Percentiles rank a stretch among this genome's conserved stretches.
These are phyloP conservation scores for Geosmithia putterillii DNA, from an alignment of 2,329 filamentous ascomycete species.

Conservation along the genomic window DNA sequence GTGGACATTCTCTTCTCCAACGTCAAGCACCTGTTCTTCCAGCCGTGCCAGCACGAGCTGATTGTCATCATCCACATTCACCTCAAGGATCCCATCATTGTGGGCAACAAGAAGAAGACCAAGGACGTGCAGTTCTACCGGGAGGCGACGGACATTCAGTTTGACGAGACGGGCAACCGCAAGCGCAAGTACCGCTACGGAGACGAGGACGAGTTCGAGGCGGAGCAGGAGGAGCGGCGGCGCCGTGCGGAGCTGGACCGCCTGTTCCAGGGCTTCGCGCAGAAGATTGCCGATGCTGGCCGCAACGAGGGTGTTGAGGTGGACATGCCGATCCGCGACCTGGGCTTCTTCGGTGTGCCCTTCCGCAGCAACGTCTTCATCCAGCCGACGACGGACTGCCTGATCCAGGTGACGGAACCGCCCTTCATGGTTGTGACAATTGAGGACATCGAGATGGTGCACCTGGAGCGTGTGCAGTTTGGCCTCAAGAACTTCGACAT, in stretches of 20 bases:
- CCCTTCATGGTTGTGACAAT: conserved; percentile 94
- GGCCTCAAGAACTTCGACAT: conserved; percentile 98
- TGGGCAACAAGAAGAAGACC: conserved; percentile 95
- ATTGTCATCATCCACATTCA: conserved; percentile 98
- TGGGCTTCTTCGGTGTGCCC: conserved; percentile 93
- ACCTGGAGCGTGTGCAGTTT: conserved; percentile 91
- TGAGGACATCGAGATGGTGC: conserved; percentile 90
- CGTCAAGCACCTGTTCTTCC: conserved; percentile 97
- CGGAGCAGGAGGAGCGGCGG: conserved; percentile 91
- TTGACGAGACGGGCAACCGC: conserved; percentile 95
- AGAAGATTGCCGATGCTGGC: conserved; percentile 94
- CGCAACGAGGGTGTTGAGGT: conserved; percentile 85
- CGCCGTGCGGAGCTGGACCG: conserved; percentile 86
- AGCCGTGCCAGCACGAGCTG: conserved; percentile 89
- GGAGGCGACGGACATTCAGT: conserved; percentile 96
- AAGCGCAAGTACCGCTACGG: conserved; percentile 97
- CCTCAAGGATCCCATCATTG: conserved; percentile 93
- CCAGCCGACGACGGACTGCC: conserved; percentile 89
- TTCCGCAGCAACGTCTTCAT: conserved; percentile 92
- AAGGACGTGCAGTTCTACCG: conserved; percentile 98
- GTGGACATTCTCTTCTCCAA: conserved; percentile 97
- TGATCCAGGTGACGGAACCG: conserved; percentile 93
- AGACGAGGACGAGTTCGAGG: conserved; percentile 97
- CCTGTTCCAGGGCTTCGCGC: conserved; percentile 89
- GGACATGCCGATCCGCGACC: conserved; percentile 91